Base-by-base conservation (phyloP, 2,329 filamentous ascomycete genomes). In the Clonostachys sp. region DNA sequence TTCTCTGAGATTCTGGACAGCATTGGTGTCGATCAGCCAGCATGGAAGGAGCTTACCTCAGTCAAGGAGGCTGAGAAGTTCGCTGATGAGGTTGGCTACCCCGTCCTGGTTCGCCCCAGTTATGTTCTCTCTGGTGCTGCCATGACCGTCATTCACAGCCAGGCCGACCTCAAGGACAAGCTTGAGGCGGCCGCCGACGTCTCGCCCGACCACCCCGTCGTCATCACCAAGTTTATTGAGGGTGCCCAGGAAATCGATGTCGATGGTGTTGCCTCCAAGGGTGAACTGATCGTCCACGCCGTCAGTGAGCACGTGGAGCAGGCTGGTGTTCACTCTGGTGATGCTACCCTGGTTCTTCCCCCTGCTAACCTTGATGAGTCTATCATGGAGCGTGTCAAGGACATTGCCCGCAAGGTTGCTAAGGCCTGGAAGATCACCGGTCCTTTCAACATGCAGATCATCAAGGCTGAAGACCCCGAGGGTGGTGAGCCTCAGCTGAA, bases 381-480 rank as follows among this genome's bases (percentile, higher is more conserved):
- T 49, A 87, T 86, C 55, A 87, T 96, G 80, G 82, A 81, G 55
- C 89, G 94, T 51, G 82, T 96, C 62, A 97, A 96, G 83, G 89
- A 89, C 57, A 97, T 99, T 58, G 92, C 94, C 14, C 72, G 91
- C 69, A 97, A 96, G 81, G 91, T 99, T 45, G 94, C 94, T 55
- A 88, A 94, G 72, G 94, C 94, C 43, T 96, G 92, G 90, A 91
- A 81, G 62, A 97, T 97, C 67, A 97, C 91, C 17, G 94, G 94
- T 47, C 94, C 94, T 50, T 99, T 97, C 83, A 99, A 99, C 80
- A 97, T 99, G 92, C 94, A 99, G 66, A 95, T 99, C 71, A 97
- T 99, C 80, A 95, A 95, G 75, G 90, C 88, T 35, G 78, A 89
- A 12, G 76, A 87, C 60, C 82, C 86, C 34, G 84, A 89, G 50